A percentile compares a stretch with the other conserved stretches of the same genome.
Conservation (phyloP, 768 basidiomycete species). For the Lentinus tigrinus region DNA sequence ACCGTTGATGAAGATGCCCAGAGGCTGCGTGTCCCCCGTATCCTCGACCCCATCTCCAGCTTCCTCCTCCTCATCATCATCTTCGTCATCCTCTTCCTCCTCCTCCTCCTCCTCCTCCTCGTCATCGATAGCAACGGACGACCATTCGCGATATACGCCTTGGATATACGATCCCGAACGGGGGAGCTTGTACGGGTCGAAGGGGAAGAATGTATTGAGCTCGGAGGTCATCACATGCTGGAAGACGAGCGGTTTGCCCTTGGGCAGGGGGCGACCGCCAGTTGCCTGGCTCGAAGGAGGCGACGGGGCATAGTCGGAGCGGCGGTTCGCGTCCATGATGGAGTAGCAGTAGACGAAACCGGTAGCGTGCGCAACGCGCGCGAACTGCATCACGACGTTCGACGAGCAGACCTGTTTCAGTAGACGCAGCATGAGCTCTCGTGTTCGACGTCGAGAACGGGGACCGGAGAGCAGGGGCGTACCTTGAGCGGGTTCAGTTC, state of each 20-base stretch:
- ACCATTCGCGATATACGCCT: constrained; percentile 88
- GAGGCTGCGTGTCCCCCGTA: constrained; percentile 25
- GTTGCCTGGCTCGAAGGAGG: constrained; percentile 14
- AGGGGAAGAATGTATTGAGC: constrained; percentile 94
- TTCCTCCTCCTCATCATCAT: constrained; percentile 56
- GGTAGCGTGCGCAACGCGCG: constrained; percentile 86
- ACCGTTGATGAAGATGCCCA: constrained; percentile 22
- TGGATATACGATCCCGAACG: constrained; percentile 76
- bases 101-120: constrained; percentile 74
- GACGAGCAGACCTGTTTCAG: constrained; percentile 73
- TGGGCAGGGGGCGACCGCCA: constrained; percentile 2
- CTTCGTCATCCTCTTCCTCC: constrained; percentile 54
- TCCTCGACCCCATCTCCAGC: constrained; percentile 53
- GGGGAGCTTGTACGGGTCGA: constrained; percentile 93
- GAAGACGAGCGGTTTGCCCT: constrained; percentile 21
- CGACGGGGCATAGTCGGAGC: constrained; percentile 46
- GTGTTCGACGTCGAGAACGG: not conserved
- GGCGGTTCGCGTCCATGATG: constrained; percentile 85
- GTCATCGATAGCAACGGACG: constrained; percentile 66
- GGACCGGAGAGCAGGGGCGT: constrained; percentile 14
- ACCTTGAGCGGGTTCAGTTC: constrained; percentile 91
- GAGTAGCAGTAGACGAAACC: constrained; percentile 94
- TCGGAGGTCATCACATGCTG: constrained; percentile 54
- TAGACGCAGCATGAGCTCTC: not conserved
- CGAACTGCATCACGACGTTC: constrained; percentile 91